These are phyloP conservation scores for Lepidium campestre DNA, from an alignment of 441 rosid species.

Conservation along the genomic window DNA sequence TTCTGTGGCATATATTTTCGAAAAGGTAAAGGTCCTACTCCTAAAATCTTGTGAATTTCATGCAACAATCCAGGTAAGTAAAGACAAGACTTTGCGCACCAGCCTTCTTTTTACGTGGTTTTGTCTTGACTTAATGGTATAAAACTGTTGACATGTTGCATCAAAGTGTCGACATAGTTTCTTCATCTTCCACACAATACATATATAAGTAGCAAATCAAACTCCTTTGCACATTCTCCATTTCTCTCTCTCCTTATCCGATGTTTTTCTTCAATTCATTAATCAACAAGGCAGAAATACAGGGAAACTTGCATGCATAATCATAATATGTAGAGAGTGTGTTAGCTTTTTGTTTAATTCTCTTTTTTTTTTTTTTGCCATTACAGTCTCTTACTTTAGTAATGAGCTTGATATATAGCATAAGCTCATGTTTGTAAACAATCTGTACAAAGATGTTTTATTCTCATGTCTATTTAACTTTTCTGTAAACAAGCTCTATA, in stretches of 20 bases:
- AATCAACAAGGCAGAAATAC: not conserved
- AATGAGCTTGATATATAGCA: not conserved
- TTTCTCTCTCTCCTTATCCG: not conserved
- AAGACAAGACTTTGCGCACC: not conserved
- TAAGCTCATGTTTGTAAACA: not conserved
- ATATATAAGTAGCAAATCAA: slow-evolving; percentile 8
- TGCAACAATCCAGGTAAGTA: not conserved
- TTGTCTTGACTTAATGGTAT: not conserved
- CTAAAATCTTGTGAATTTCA: not conserved
- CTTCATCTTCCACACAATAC: not conserved
- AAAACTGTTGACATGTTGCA: slow-evolving; percentile 15
- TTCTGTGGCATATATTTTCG: not conserved
- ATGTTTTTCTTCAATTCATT: not conserved
- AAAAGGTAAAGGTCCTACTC: not conserved
- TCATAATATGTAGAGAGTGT: not conserved
- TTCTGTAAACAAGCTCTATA: not conserved
- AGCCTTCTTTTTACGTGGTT: slow-evolving; percentile 5
- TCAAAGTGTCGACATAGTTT: slow-evolving; percentile 27
- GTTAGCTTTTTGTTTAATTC: not conserved
- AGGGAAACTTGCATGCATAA: not conserved
- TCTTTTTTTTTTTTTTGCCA: not conserved
- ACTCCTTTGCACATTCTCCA: slow-evolving; percentile 2
- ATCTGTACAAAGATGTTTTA: not conserved
- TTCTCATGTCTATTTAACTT: not conserved
- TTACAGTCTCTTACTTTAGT: not conserved